A percentile compares a stretch with the other conserved stretches of the same genome.
phyloP scores from a whole-genome alignment of 2,329 filamentous ascomycete species.

The Aspergillus intermedius region DNA sequence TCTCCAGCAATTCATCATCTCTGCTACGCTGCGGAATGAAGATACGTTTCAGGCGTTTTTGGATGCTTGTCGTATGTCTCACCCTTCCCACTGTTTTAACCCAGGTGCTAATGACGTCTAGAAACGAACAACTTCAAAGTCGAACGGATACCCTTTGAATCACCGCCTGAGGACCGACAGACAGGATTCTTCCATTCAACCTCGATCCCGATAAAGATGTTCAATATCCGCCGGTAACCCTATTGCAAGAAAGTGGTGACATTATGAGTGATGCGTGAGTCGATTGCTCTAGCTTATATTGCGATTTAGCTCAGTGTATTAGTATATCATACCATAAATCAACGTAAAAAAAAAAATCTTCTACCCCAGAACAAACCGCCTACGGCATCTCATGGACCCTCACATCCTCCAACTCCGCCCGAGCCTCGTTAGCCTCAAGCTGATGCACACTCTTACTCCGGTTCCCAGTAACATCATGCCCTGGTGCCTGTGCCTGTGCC shows the following conservation, averaged over 20 bases:
- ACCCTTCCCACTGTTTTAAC: too few relatives aligned
- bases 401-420: background rate
- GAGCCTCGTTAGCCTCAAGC: background rate
- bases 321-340: too few relatives aligned
- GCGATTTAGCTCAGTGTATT: too few relatives aligned
- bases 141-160: conserved; percentile 36
- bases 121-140: conserved; percentile 30
- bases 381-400: background rate
- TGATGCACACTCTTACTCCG: background rate
- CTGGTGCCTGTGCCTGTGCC: background rate
- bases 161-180: conserved; percentile 38
- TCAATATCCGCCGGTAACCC: conserved; percentile 20
- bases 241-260: background rate
- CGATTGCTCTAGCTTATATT: too few relatives aligned
- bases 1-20: conserved; percentile 50
- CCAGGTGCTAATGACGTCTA: conserved; percentile 7
- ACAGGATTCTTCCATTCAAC: conserved; percentile 44
- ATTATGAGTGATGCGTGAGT: background rate
- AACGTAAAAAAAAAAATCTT: too few relatives aligned
- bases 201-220: conserved; percentile 32
- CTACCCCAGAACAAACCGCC: background rate
- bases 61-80: conserved; percentile 50
- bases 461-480: background rate
- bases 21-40: conserved; percentile 56
- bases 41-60: conserved; percentile 56